A percentile compares a stretch with the other conserved stretches of the same genome.
Conservation (phyloP, 179 eudicot genomes). For the Actinidia arguta region DNA sequence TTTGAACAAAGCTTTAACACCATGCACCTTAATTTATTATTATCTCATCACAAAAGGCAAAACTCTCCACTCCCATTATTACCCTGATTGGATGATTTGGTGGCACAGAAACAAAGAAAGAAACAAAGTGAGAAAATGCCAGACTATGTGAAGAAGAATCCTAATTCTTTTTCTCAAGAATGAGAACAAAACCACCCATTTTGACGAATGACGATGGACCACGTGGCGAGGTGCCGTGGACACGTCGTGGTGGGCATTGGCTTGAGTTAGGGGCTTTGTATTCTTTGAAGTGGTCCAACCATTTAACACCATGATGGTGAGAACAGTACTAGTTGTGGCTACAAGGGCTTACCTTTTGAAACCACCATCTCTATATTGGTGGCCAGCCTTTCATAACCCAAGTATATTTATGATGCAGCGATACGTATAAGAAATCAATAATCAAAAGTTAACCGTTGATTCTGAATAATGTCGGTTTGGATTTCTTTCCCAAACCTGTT, state of each 20-base stretch:
- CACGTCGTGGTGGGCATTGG: background rate
- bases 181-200: background rate
- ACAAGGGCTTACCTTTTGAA: background rate
- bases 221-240: background rate
- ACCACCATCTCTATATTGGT: conserved; percentile 17
- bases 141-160: conserved; percentile 26
- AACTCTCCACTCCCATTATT: conserved; percentile 22
- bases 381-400: conserved; percentile 33
- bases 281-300: background rate
- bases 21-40: conserved; percentile 24
- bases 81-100: conserved; percentile 24
- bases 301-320: conserved; percentile 9
- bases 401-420: conserved; percentile 17
- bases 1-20: conserved; percentile 12
- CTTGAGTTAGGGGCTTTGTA: background rate
- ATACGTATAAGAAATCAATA: too few relatives aligned
- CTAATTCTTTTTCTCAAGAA: background rate
- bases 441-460: too few relatives aligned
- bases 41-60: conserved; percentile 8
- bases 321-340: conserved; percentile 21
- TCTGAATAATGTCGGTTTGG: too few relatives aligned
- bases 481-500: too few relatives aligned
- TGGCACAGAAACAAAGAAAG: conserved; percentile 22
- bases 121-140: conserved; percentile 5
- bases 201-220: conserved; percentile 16